These are phyloP conservation scores for Didymella lethalis DNA, from an alignment of 2,329 filamentous ascomycete genomes.

Conservation along the genomic window DNA sequence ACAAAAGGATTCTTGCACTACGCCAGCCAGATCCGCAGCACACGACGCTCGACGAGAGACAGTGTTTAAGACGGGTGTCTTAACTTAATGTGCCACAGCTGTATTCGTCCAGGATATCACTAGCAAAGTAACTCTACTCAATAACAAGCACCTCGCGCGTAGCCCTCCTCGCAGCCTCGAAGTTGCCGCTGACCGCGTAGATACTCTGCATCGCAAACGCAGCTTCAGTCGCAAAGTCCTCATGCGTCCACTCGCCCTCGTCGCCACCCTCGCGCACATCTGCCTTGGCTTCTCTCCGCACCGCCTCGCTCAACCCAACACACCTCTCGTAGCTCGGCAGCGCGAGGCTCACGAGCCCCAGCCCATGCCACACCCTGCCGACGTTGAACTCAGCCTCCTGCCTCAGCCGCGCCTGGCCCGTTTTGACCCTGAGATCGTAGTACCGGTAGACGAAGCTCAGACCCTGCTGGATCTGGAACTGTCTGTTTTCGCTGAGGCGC, in stretches of 20 bases:
- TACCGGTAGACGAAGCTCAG: constrained; percentile 81
- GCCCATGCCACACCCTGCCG: constrained; percentile 75
- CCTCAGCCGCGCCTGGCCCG: constrained; percentile 55
- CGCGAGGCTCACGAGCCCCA: constrained; percentile 77
- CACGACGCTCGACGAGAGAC: too few relatives aligned
- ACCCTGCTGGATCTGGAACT: constrained; percentile 86
- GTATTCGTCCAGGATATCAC: too few relatives aligned
- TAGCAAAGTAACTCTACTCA: constrained; percentile 28
- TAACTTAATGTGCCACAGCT: too few relatives aligned
- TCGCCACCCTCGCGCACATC: constrained; percentile 3
- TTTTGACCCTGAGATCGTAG: constrained; percentile 65
- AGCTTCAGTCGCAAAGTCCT: constrained; percentile 73
- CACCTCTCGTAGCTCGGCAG: constrained; percentile 73
- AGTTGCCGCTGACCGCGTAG: constrained; percentile 70
- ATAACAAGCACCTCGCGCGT: constrained; percentile 65
- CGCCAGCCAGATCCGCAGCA: too few relatives aligned
- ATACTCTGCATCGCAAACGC: constrained; percentile 77
- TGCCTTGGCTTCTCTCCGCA: constrained; percentile 35
- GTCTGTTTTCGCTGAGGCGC: constrained; percentile 86
- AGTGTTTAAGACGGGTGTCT: too few relatives aligned
- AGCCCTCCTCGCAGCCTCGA: constrained; percentile 65
- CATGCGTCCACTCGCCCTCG: constrained; percentile 38
- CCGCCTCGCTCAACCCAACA: constrained; percentile 58
- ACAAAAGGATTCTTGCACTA: too few relatives aligned
- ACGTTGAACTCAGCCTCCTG: constrained; percentile 87